Base-by-base conservation (phyloP, 1,284 basidiomycete species). In the Ustilago tritici region DNA sequence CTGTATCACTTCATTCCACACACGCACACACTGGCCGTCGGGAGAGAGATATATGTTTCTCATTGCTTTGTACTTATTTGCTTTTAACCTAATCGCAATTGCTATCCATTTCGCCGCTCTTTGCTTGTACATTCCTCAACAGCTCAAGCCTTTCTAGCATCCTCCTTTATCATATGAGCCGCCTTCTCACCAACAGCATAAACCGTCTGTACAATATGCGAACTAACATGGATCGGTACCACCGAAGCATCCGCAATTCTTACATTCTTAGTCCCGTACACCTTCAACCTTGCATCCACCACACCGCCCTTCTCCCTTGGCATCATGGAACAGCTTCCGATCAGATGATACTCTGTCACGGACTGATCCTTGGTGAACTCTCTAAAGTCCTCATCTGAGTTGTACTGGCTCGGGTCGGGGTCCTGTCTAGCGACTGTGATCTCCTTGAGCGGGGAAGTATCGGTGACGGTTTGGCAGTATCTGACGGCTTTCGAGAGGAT, bases 211-310 rank as follows among this genome's bases (percentile, higher is more conserved):
- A 73, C 66, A 41, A 79, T 79, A 57, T 79, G 77, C 43, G 65
- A 72, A 15, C 59, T 64, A 3, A 79, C 74, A 36, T 79, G 77
- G 38, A 79, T 63, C 15, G 77, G 77, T n/a, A 79, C 70, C 53
- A 78, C 60, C 6, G 49, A 56, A 6, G 87, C 84, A 70, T 88
- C 88, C 41, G 87, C 83, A 14, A 88, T 85, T 32, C 87, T 82
- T 74, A 93, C 88, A 87, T 92, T 92, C 82, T 88, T 80, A 5
- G 89, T 88, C 19, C 91, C 91, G 82, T 92, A 91, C 17, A 92
- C 91, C 79, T 88, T 88, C 50, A 92, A 86, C 57, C 90, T 87
- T 23, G 89, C 87, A 82, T 90, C 90, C 53, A 92, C 91, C 54
- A 92, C 91, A 71, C 91, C 92, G 46, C 91, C 92, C 63, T 88